A percentile compares a stretch with the other conserved stretches of the same genome.
Conservation (phyloP, 345 rosid genomes). For the Cardiospermum halicacabum region DNA sequence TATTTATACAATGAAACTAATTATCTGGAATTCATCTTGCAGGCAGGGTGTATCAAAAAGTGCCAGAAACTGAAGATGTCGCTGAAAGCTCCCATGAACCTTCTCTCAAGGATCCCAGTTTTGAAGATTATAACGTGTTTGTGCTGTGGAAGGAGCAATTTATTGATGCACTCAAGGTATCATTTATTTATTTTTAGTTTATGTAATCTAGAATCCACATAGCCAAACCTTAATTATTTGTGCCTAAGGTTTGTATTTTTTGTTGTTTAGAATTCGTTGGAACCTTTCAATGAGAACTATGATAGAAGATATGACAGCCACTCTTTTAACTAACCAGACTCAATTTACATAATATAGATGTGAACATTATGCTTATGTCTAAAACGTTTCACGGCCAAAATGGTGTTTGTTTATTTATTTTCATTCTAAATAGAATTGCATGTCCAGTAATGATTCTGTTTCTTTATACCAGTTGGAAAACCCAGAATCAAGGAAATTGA, state of each 20-base stretch:
- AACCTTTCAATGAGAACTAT: neutral
- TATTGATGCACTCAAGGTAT: conserved; percentile 64
- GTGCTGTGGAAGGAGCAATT: conserved; percentile 77
- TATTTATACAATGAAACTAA: neutral
- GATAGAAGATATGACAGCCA: conserved; percentile 6
- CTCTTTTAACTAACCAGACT: neutral
- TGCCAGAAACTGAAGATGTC: conserved; percentile 33
- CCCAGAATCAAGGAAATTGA: conserved; percentile 52
- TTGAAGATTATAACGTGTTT: conserved; percentile 25
- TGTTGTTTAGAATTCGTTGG: neutral
- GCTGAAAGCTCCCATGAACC: conserved; percentile 36
- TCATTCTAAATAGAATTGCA: neutral
- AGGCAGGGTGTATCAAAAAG: conserved; percentile 47
- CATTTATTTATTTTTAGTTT: too few relatives aligned
- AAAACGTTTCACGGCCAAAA: neutral
- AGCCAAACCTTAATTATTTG: too few relatives aligned
- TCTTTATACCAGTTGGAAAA: conserved; percentile 56
- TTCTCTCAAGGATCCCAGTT: conserved; percentile 23
- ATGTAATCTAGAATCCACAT: too few relatives aligned
- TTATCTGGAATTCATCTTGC: conserved; percentile 14
- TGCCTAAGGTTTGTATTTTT: too few relatives aligned
- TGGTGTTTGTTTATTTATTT: neutral
- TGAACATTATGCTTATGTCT: neutral
- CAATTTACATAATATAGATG: neutral
- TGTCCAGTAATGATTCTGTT: conserved; percentile 11